These are phyloP conservation scores for Moniliella sp. DNA, from an alignment of 1,284 basidiomycete species.

Conservation along the genomic window DNA sequence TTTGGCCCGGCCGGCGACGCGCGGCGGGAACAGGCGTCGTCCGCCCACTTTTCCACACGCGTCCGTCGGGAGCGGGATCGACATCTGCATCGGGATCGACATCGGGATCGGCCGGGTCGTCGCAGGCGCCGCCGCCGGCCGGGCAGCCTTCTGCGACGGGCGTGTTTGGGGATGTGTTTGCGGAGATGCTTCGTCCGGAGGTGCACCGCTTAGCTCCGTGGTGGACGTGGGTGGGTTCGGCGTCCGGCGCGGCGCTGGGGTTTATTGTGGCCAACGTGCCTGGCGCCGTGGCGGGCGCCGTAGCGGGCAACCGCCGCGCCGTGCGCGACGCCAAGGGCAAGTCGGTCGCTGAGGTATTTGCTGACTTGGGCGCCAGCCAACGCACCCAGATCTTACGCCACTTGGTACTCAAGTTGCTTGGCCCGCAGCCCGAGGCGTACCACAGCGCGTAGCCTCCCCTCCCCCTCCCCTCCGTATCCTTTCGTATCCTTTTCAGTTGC, in stretches of 20 bases:
- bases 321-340: slow-evolving; percentile 7
- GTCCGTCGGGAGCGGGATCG: slow-evolving; percentile 58
- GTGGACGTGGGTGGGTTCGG: slow-evolving; percentile 19
- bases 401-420: slow-evolving; percentile 69
- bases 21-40: slow-evolving; percentile 14
- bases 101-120: too few relatives aligned
- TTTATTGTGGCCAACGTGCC: slow-evolving; percentile 23
- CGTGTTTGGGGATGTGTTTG: slow-evolving; percentile 24
- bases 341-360: slow-evolving; percentile 48
- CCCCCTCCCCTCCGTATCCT: too few relatives aligned
- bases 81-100: slow-evolving; percentile 50
- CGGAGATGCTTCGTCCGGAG: slow-evolving; percentile 29
- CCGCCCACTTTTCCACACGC: slow-evolving; percentile 19
- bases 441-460: too few relatives aligned
- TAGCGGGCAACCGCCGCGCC: slow-evolving; percentile 18
- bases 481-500: too few relatives aligned
- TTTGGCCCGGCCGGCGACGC: slow-evolving; percentile 6
- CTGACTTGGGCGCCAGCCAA: slow-evolving; percentile 53
- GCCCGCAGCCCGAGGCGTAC: too few relatives aligned
- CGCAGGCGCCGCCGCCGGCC: too few relatives aligned
- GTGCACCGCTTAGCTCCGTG: slow-evolving; percentile 14
- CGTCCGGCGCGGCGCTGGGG: slow-evolving; percentile 20
- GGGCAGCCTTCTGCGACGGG: slow-evolving; percentile 19
- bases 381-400: slow-evolving; percentile 61
- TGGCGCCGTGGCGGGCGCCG: slow-evolving; percentile 20